Evolutionary conservation across 2,329 filamentous ascomycete species (phyloP), one percentile per base, ranked within the genome.

Genomic region (Colletotrichum somersetense): DNA sequence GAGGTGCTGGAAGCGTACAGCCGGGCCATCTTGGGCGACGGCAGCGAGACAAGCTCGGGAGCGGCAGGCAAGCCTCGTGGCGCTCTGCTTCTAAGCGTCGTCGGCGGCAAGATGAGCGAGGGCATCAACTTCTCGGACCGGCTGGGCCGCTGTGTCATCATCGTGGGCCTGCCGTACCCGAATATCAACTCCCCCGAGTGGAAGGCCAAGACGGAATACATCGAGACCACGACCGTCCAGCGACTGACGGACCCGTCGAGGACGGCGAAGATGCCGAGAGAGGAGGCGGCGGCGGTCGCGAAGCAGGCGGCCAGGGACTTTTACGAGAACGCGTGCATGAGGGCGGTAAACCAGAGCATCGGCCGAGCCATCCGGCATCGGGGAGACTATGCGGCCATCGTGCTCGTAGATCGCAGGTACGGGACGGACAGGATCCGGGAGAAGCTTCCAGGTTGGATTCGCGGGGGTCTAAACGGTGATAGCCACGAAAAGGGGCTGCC

Each of bases 111-210:
- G 76, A 92, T 99, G 83, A 97, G 94, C 70, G 96, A 99, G 82
- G 96, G 96, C 75, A 99, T 99, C 84, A 99, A 99, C 82, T 99
- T 99, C 83, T 96, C 94, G 0, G 95, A 99, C 82, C 87, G 88
- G 3, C 89, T 99, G 0, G 96, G 96, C 1, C 91, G 96, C 35
- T 96, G 93, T 66, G 95, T 99, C 11, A 85, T 97, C 18, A 92
- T 98, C n/a, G 89, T 98, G 18, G 96, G 96, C 0, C 84, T 99
- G 5, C 96, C 96, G 0, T 99, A 97, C 76, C 95, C 96, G 0
- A 99, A 98, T 76, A 91, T 95, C 65, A 90, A 93, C 76, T 94
- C 93, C 12, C 91, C 95, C 1, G 94, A 98, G 77, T 98, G 96
- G 96, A 95, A 94, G 80, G 94, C 96, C 0, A 96, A 96, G 80